Evolutionary conservation across 2,329 filamentous ascomycete genomes (phyloP).

Genomic region (Colletotrichum musae): DNA sequence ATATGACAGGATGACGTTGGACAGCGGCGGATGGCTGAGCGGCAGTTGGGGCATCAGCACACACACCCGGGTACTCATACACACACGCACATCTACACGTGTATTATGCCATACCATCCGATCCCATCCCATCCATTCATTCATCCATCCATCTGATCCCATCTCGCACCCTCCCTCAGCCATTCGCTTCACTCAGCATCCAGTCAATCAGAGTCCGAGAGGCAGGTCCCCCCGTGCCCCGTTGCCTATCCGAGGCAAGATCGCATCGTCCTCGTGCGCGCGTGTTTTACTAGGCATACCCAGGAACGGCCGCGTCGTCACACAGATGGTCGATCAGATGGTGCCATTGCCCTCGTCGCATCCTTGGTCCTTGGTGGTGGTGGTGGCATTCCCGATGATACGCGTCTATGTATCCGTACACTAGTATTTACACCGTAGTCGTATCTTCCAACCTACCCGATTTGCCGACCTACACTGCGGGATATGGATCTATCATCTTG

Average conservation of each 20-base stretch:
- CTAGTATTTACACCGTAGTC: no score
- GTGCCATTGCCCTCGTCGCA: slow-evolving; percentile 30
- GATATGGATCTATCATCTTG: neutral
- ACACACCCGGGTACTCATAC: neutral
- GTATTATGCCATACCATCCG: slow-evolving; percentile 10
- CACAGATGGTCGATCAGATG: slow-evolving; percentile 38
- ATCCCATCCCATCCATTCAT: slow-evolving; percentile 16
- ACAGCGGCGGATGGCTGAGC: slow-evolving; percentile 14
- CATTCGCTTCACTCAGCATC: no score
- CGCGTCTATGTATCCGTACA: no score
- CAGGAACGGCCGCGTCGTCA: slow-evolving; percentile 39
- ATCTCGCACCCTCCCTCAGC: neutral
- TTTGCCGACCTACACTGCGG: no score
- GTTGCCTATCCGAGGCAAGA: slow-evolving; percentile 30
- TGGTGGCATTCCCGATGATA: neutral
- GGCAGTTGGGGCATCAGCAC: slow-evolving; percentile 3
- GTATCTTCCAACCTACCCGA: no score
- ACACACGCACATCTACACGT: no score
- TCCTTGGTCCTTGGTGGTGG: neutral
- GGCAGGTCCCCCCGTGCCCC: slow-evolving; percentile 16
- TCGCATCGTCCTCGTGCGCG: slow-evolving; percentile 14
- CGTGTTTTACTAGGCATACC: slow-evolving; percentile 25
- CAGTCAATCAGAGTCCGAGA: no score
- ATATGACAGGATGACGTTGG: slow-evolving; percentile 37
- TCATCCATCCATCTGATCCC: slow-evolving; percentile 3